phyloP scores from a whole-genome alignment of 1,284 basidiomycete species.

The Microbotryum silenes-acaulis region DNA sequence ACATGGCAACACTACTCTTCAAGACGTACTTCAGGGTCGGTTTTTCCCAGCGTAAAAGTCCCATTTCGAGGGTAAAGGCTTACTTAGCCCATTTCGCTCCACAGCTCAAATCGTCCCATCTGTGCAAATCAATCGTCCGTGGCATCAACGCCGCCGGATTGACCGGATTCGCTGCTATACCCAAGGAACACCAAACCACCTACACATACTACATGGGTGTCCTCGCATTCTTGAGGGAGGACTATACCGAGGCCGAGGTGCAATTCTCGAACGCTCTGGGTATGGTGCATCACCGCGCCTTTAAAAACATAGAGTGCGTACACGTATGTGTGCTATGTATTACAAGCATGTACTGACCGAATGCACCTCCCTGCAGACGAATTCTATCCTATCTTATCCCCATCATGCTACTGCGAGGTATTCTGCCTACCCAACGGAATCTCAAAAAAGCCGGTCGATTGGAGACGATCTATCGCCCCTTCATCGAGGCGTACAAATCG shows the following conservation, averaged over 20 bases:
- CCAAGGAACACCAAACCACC: slow-evolving; percentile 80
- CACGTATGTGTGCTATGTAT: background rate
- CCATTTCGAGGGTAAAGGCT: background rate
- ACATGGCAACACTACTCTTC: slow-evolving; percentile 81
- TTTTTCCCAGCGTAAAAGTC: slow-evolving; percentile 17
- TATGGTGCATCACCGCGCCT: slow-evolving; percentile 5
- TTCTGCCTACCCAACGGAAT: slow-evolving; percentile 60
- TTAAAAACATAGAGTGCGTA: slow-evolving; percentile 21
- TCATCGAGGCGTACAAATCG: slow-evolving; percentile 63
- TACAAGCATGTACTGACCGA: slow-evolving; percentile 1
- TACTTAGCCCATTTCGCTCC: slow-evolving; percentile 8
- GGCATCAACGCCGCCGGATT: slow-evolving; percentile 74
- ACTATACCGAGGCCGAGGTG: slow-evolving; percentile 62
- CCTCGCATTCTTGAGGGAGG: slow-evolving; percentile 85
- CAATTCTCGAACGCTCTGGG: slow-evolving; percentile 11
- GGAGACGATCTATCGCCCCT: slow-evolving; percentile 66
- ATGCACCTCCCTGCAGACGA: slow-evolving; percentile 49
- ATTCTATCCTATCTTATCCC: slow-evolving; percentile 87
- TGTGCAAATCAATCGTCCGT: slow-evolving; percentile 84
- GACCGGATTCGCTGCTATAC: slow-evolving; percentile 66
- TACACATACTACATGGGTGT: slow-evolving; percentile 90
- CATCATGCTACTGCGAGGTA: slow-evolving; percentile 73
- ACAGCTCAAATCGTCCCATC: slow-evolving; percentile 78
- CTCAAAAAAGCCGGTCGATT: slow-evolving; percentile 44
- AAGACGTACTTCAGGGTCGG: slow-evolving; percentile 89